Conservation (phyloP, 108 stramenopile genomes). For the Chaetoceros muelleri region DNA sequence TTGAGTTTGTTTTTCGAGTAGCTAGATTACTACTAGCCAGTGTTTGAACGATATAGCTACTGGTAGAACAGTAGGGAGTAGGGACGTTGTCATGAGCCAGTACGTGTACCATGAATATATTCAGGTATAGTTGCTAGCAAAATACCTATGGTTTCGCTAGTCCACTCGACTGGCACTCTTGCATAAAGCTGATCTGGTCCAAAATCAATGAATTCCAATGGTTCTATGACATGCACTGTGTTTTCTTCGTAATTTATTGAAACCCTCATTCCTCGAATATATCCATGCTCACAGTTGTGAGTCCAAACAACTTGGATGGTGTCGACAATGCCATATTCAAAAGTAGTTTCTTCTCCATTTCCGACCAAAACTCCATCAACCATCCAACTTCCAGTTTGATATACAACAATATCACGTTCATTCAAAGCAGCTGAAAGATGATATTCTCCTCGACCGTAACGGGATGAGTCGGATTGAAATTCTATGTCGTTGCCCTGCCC, state of each 20-base stretch:
- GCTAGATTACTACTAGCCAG: no score
- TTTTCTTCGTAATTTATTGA: constrained; percentile 4
- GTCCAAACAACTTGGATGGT: constrained; percentile 68
- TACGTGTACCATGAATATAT: no score
- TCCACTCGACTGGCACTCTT: constrained; percentile 25
- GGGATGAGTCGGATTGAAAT: constrained; percentile 32
- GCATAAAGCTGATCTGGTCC: constrained; percentile 52
- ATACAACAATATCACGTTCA: constrained; percentile 53
- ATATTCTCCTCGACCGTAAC: constrained; percentile 46
- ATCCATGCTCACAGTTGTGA: constrained; percentile 74
- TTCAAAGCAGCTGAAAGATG: constrained; percentile 49
- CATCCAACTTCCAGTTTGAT: constrained; percentile 53
- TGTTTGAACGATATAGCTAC: no score
- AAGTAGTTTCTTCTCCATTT: constrained; percentile 13
- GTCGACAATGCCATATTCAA: constrained; percentile 28
- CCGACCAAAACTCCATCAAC: constrained; percentile 65
- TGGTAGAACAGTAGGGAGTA: no score
- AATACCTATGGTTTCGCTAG: constrained; percentile 1
- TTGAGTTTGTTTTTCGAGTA: no score
- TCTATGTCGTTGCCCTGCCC: constrained; percentile 29
- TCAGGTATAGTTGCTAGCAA: no score
- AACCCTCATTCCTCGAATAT: constrained; percentile 40
- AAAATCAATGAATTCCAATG: constrained; percentile 21
- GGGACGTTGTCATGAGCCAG: no score
- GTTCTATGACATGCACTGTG: not conserved